Evolutionary conservation across 2,329 filamentous ascomycete genomes (phyloP).

Genomic region (Pseudogymnoascus sp.): DNA sequence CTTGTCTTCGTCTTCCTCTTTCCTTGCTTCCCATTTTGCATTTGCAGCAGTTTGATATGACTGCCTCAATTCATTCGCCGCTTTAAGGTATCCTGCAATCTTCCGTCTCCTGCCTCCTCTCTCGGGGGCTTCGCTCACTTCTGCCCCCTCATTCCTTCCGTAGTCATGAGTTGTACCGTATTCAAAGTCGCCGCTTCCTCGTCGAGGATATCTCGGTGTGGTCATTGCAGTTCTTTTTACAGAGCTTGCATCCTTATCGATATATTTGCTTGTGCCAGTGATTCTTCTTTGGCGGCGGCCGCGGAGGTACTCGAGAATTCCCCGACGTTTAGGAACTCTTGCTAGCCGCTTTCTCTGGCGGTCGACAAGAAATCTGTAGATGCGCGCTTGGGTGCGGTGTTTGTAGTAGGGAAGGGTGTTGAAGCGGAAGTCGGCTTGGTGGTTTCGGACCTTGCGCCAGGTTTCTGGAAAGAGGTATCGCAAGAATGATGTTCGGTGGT

Average conservation of each 20-base stretch:
- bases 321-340: constrained; percentile 39
- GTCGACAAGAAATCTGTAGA: constrained; percentile 67
- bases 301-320: constrained; percentile 40
- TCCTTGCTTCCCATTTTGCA: constrained; percentile 39
- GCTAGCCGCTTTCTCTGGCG: constrained; percentile 52
- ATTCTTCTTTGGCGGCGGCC: constrained; percentile 28
- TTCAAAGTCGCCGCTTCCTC: constrained; percentile 16
- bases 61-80: constrained; percentile 65
- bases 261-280: neutral
- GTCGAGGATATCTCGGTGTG: constrained; percentile 26
- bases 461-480: constrained; percentile 63
- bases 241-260: constrained; percentile 27
- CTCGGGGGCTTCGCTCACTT: constrained; percentile 40
- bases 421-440: constrained; percentile 64
- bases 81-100: constrained; percentile 65
- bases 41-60: constrained; percentile 52
- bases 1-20: constrained; percentile 40
- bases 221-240: constrained; percentile 21
- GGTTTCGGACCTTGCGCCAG: constrained; percentile 56
- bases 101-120: constrained; percentile 70
- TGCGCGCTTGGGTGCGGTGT: constrained; percentile 63
- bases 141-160: constrained; percentile 26
- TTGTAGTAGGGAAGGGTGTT: constrained; percentile 67
- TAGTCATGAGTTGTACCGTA: constrained; percentile 15
- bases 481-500: constrained; percentile 46